A percentile compares a stretch with the other conserved stretches of the same genome.
phyloP scores from a whole-genome alignment of 2,329 filamentous ascomycete species.

The Ophiosphaerella herpotricha region DNA sequence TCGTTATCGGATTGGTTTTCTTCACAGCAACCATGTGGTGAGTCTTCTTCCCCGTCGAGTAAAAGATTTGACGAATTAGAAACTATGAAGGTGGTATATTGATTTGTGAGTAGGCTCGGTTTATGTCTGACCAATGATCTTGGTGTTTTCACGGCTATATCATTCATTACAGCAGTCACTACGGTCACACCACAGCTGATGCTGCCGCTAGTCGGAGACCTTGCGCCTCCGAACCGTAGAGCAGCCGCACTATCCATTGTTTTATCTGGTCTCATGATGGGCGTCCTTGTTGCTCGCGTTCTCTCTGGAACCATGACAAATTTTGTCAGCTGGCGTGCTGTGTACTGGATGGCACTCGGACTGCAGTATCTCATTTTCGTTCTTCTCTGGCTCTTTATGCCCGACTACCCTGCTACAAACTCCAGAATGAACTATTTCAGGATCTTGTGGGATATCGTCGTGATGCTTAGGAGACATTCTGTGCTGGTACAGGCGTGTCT shows the following conservation, averaged over 20 bases:
- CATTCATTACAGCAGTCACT: conserved; percentile 74
- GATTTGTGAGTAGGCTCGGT: conserved; percentile 53
- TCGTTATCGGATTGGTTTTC: conserved; percentile 69
- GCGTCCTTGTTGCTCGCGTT: conserved; percentile 75
- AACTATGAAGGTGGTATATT: background rate
- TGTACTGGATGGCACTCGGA: conserved; percentile 78
- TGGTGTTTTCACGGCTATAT: conserved; percentile 67
- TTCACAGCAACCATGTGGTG: conserved; percentile 71
- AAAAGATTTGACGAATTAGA: too few relatives aligned
- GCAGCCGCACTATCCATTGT: conserved; percentile 74
- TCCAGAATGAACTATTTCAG: conserved; percentile 68
- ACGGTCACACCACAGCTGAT: conserved; percentile 77
- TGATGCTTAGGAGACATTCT: conserved; percentile 68
- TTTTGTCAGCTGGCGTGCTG: conserved; percentile 73
- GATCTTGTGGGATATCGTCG: conserved; percentile 67
- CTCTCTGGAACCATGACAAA: conserved; percentile 76
- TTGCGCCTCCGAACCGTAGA: conserved; percentile 70
- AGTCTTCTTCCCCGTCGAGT: conserved; percentile 26
- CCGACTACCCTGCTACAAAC: conserved; percentile 79
- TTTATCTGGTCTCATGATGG: conserved; percentile 74
- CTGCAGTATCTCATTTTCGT: conserved; percentile 70
- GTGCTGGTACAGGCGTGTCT: conserved; percentile 72
- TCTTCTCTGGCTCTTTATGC: conserved; percentile 74
- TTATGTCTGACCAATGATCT: conserved; percentile 72
- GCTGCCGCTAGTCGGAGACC: conserved; percentile 79